phyloP scores from a whole-genome alignment of 768 basidiomycete genomes.

The Mycena epipterygia region DNA sequence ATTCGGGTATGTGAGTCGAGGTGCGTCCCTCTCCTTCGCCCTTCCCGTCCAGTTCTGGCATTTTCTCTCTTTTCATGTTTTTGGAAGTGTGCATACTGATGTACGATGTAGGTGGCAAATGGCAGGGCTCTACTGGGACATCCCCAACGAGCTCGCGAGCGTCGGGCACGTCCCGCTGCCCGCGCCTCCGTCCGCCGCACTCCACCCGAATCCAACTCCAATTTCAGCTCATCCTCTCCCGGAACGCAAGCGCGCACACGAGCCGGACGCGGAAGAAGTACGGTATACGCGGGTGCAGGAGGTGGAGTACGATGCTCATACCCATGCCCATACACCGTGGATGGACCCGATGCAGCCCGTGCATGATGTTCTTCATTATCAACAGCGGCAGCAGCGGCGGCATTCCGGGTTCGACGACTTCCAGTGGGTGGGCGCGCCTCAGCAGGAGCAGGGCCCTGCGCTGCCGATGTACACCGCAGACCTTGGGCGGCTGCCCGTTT shows the following conservation, averaged over 20 bases:
- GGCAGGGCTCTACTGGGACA: conserved; percentile 56
- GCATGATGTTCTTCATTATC: background rate
- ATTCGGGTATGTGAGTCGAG: conserved; percentile 56
- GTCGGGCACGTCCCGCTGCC: background rate
- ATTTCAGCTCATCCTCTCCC: no score
- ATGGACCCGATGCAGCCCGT: background rate
- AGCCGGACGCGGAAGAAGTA: background rate
- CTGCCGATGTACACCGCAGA: conserved; percentile 61
- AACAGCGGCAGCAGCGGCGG: background rate
- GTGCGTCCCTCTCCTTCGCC: conserved; percentile 40
- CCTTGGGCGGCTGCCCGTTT: conserved; percentile 56
- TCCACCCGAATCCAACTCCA: background rate
- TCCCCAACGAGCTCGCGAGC: conserved; percentile 21
- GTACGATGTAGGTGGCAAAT: conserved; percentile 51
- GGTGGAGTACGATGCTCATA: no score
- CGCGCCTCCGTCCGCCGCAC: background rate
- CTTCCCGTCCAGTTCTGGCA: background rate
- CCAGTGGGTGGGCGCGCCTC: conserved; percentile 19
- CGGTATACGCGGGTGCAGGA: background rate
- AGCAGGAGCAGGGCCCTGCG: conserved; percentile 32
- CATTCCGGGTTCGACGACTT: background rate
- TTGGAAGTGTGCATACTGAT: background rate
- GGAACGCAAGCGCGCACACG: background rate
- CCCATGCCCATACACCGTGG: no score
- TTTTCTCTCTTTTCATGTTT: no score